Percentiles rank a stretch among this genome's conserved stretches.
phyloP scores from a whole-genome alignment of 768 basidiomycete genomes.

The Hygrophorus pudorinus region DNA sequence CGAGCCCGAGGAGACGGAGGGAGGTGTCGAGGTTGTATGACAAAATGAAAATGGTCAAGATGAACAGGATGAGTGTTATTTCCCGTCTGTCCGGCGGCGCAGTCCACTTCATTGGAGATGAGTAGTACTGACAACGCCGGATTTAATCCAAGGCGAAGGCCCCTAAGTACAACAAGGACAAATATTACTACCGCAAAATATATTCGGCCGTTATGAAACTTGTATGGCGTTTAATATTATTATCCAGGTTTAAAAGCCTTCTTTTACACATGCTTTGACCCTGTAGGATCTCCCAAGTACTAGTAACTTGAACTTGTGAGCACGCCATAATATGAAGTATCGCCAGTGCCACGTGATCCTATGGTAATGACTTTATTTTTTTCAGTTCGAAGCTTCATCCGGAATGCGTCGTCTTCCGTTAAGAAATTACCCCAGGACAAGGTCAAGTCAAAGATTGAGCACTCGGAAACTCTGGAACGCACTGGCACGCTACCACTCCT shows the following conservation, averaged over 20 bases:
- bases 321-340: too few species aligned
- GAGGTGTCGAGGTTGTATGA: conserved; percentile 68
- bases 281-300: too few species aligned
- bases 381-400: conserved; percentile 4
- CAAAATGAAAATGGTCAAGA: conserved; percentile 54
- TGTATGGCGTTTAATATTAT: too few species aligned
- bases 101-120: conserved; percentile 43
- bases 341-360: too few species aligned
- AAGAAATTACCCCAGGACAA: not conserved
- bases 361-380: too few species aligned
- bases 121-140: conserved; percentile 2
- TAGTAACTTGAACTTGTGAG: too few species aligned
- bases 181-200: conserved; percentile 1
- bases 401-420: not conserved
- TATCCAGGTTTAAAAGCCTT: too few species aligned
- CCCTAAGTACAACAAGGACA: conserved; percentile 2
- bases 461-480: not conserved
- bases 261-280: too few species aligned
- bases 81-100: conserved; percentile 68
- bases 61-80: conserved; percentile 55
- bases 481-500: conserved; percentile 25
- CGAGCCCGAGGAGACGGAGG: conserved; percentile 40
- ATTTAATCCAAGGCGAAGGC: conserved; percentile 4
- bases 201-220: too few species aligned
- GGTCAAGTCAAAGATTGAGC: not conserved